Evolutionary conservation across 805 yeast species (phyloP), one percentile per base, ranked within the genome.

Genomic region (Candida ovalis): DNA sequence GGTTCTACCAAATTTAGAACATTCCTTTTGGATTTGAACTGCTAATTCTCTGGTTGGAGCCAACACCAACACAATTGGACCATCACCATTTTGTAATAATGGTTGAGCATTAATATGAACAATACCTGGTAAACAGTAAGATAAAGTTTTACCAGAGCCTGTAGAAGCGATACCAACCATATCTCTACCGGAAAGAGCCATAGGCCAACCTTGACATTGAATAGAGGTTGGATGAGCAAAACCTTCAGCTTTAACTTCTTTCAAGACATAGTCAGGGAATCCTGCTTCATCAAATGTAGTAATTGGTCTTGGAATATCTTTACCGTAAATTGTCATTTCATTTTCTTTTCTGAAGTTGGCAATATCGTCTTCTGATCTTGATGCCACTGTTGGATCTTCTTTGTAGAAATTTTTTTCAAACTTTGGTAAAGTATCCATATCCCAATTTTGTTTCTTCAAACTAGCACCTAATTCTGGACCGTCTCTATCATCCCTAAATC

Each of bases 171-270:
- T 86, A 79, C 99, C 99, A 72, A 94, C 88, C 92, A 94, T 86
- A 70, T 94, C 98, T 75, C 98, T 88, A 77, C 99, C 99, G 61
- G 92, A 83, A 50, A 91, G 77, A 64, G 99, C 99, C 99, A 94
- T 94, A 55, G 99, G 99, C 99, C 99, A 94, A 76, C 99, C 99
- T 77, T 94, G 99, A 72, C 97, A 89, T 76, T 94, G 99, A 65
- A 94, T 94, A 57, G 89, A 90, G 48, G 99, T 94, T 62, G 99
- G 99, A 56, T 75, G 80, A 48, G 84, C 94, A 75, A 94, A 94
- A 52, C 98, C 98, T 72, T 88, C 90, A 51, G 83, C 83, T 72
- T 86, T 81, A 60, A 94, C 91, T 77, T 92, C 97, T 50, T 72
- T 75, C 65, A 94, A 77, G 40, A 92, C 97, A 68, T 92, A 91